Percentiles rank a stretch among this genome's conserved stretches.
These are phyloP conservation scores for Sarocladium brachiariae DNA, from an alignment of 2,329 filamentous ascomycete species.

Conservation along the genomic window DNA sequence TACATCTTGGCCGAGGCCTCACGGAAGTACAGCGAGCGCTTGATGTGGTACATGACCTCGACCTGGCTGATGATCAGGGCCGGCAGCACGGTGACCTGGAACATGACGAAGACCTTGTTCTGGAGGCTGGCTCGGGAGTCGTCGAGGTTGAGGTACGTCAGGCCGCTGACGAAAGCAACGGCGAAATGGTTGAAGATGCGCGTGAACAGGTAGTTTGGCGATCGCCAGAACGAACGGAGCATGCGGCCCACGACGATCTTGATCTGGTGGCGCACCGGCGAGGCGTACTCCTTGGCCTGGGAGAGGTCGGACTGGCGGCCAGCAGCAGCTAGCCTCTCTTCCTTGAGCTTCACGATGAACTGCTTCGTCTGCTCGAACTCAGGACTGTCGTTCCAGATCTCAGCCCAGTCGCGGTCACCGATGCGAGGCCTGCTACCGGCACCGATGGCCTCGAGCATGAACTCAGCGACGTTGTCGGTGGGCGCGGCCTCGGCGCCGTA, in stretches of 20 bases:
- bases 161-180: constrained; percentile 70
- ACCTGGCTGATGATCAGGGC: constrained; percentile 79
- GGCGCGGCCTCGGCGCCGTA: constrained; percentile 53
- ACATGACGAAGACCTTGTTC: constrained; percentile 83
- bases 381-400: constrained; percentile 68
- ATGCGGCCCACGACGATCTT: constrained; percentile 66
- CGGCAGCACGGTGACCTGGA: constrained; percentile 80
- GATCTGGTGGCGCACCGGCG: constrained; percentile 72
- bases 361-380: constrained; percentile 62
- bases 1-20: constrained; percentile 85
- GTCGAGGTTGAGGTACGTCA: constrained; percentile 73
- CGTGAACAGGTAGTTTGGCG: constrained; percentile 84
- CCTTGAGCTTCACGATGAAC: constrained; percentile 61
- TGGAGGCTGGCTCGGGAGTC: constrained; percentile 71
- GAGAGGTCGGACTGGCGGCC: constrained; percentile 38
- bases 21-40: constrained; percentile 76
- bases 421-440: constrained; percentile 67
- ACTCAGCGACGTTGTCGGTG: constrained; percentile 60
- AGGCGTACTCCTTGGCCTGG: constrained; percentile 72
- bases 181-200: constrained; percentile 77
- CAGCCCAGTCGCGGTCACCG: constrained; percentile 70
- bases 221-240: constrained; percentile 75
- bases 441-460: constrained; percentile 80
- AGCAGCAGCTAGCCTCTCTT: constrained; percentile 41
- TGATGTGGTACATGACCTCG: constrained; percentile 71